phyloP scores from a whole-genome alignment of 1,139 yeast genomes.

The Suhomyces maxii region DNA sequence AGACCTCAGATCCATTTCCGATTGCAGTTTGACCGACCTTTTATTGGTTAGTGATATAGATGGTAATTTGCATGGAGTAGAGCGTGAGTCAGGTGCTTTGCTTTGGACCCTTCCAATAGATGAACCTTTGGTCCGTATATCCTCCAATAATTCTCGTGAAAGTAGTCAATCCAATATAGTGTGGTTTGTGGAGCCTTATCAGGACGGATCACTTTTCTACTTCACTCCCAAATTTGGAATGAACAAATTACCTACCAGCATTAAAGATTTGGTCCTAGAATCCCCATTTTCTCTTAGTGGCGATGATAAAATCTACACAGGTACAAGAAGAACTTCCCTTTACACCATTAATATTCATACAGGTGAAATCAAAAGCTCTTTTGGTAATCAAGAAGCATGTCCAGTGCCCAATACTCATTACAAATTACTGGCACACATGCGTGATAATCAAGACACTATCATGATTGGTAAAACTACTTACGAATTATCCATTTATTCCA shows the following conservation, averaged over 20 bases:
- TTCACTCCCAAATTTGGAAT: conserved; percentile 79
- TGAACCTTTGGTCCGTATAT: conserved; percentile 52
- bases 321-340: conserved; percentile 73
- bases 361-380: conserved; percentile 74
- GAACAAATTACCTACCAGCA: conserved; percentile 78
- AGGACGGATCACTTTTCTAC: conserved; percentile 83
- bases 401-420: conserved; percentile 28
- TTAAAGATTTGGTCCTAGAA: conserved; percentile 73
- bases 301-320: conserved; percentile 89
- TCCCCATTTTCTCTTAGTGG: conserved; percentile 82
- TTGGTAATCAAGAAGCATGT: conserved; percentile 51
- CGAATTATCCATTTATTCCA: conserved; percentile 53
- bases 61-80: conserved; percentile 82
- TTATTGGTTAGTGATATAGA: conserved; percentile 80
- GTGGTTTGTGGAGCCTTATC: conserved; percentile 91
- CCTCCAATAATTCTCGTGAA: conserved; percentile 28
- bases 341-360: conserved; percentile 72
- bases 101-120: conserved; percentile 72
- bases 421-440: conserved; percentile 13
- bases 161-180: conserved; percentile 30
- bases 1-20: conserved; percentile 45
- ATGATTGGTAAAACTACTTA: conserved; percentile 54
- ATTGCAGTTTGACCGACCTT: conserved; percentile 61
- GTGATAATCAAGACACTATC: conserved; percentile 28
- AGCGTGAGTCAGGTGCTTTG: conserved; percentile 72